Conservation (phyloP, 768 basidiomycete genomes). For the Steccherinum ochraceum region DNA sequence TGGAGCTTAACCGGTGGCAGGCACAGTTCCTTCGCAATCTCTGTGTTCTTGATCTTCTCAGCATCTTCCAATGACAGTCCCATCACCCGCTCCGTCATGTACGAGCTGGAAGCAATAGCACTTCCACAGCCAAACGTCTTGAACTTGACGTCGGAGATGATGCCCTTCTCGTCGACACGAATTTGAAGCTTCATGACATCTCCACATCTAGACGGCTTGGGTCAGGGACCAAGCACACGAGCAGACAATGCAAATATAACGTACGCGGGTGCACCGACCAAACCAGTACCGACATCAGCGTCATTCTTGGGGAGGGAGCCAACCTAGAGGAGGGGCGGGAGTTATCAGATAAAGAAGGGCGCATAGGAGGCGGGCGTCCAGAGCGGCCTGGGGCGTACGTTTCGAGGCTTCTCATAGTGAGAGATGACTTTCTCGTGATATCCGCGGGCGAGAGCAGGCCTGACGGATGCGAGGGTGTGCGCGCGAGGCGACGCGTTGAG, state of each 20-base stretch:
- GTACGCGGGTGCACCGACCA: constrained; percentile 95
- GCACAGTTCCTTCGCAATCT: constrained; percentile 95
- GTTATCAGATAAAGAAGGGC: constrained; percentile 53
- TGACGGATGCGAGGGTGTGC: constrained; percentile 29
- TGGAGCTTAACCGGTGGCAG: constrained; percentile 95
- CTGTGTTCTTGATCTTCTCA: constrained; percentile 96
- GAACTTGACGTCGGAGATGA: constrained; percentile 98
- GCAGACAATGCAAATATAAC: constrained; percentile 25
- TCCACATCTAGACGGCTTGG: constrained; percentile 60
- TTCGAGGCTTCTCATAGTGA: constrained; percentile 96
- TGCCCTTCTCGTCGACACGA: constrained; percentile 87
- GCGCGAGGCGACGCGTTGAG: constrained; percentile 38
- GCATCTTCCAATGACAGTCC: constrained; percentile 92
- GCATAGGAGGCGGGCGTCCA: constrained; percentile 14
- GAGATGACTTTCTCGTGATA: constrained; percentile 98
- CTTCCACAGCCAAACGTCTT: constrained; percentile 99
- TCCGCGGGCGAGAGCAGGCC: constrained; percentile 54
- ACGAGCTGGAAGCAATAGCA: constrained; percentile 95
- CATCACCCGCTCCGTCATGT: constrained; percentile 98
- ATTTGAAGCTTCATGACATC: constrained; percentile 99
- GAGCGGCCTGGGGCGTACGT: constrained; percentile 57
- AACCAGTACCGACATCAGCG: constrained; percentile 89
- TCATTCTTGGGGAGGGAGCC: constrained; percentile 94
- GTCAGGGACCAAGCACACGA: constrained; percentile 5
- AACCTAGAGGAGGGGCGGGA: constrained; percentile 50